Conservation (phyloP, 2,329 filamentous ascomycete species). For the Ceratocystis destructans region DNA sequence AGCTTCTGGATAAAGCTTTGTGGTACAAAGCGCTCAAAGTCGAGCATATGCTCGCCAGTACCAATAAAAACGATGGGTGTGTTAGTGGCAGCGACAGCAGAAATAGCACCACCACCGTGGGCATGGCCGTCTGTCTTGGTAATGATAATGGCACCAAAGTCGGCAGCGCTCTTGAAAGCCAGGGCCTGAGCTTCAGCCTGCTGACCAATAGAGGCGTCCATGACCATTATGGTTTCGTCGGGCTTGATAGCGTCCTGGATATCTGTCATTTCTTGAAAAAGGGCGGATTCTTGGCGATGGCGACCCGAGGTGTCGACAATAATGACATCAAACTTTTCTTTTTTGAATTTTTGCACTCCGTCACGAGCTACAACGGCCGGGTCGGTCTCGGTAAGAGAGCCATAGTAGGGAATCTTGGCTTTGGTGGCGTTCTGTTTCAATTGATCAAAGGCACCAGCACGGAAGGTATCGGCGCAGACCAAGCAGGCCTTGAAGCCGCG, state of each 20-base stretch:
- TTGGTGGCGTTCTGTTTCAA: slow-evolving; percentile 98
- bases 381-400: slow-evolving; percentile 89
- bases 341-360: slow-evolving; percentile 97
- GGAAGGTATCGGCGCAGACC: slow-evolving; percentile 96
- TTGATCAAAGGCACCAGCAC: slow-evolving; percentile 95
- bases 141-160: slow-evolving; percentile 97
- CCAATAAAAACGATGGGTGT: slow-evolving; percentile 97
- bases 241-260: slow-evolving; percentile 78
- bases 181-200: slow-evolving; percentile 87
- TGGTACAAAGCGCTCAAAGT: slow-evolving; percentile 83
- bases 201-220: slow-evolving; percentile 93
- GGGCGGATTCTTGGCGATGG: slow-evolving; percentile 83
- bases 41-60: slow-evolving; percentile 93
- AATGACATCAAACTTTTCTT: slow-evolving; percentile 94
- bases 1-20: slow-evolving; percentile 89
- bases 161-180: slow-evolving; percentile 92
- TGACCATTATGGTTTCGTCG: slow-evolving; percentile 96
- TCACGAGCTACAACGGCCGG: slow-evolving; percentile 87
- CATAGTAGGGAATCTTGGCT: slow-evolving; percentile 97
- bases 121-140: slow-evolving; percentile 97
- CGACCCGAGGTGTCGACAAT: slow-evolving; percentile 95
- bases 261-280: slow-evolving; percentile 96
- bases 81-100: slow-evolving; percentile 86
- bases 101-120: slow-evolving; percentile 91
- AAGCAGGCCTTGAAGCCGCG: slow-evolving; percentile 85